A percentile compares a stretch with the other conserved stretches of the same genome.
Conservation (phyloP, 305 asterid species). For the Solanum hybrid region DNA sequence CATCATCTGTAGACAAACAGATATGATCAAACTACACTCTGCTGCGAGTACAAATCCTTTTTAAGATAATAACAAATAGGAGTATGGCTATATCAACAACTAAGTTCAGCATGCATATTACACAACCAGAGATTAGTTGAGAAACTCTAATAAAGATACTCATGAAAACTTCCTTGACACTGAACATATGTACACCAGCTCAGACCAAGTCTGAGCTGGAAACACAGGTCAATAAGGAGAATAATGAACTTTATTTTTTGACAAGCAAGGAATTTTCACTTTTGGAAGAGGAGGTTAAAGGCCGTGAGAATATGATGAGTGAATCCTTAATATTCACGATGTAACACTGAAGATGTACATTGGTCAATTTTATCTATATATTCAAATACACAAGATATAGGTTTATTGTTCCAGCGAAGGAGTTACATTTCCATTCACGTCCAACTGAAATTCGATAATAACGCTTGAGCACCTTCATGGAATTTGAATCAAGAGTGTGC, state of each 20-base stretch:
- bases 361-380: not conserved
- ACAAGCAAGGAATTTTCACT: not conserved
- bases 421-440: not conserved
- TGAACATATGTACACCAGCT: not conserved
- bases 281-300: not conserved
- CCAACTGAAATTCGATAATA: not conserved
- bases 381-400: not conserved
- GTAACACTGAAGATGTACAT: not conserved
- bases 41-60: not conserved
- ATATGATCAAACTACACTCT: not conserved
- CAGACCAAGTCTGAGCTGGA: too few relatives aligned
- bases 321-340: not conserved
- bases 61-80: not conserved
- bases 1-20: conserved; percentile 43
- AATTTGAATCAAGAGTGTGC: not conserved
- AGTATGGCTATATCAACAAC: not conserved
- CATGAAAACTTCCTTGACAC: not conserved
- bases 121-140: not conserved
- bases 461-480: not conserved
- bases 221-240: not conserved
- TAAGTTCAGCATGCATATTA: not conserved
- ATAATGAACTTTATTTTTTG: not conserved
- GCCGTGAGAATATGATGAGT: not conserved
- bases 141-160: not conserved
- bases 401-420: not conserved